A percentile compares a stretch with the other conserved stretches of the same genome.
Evolutionary conservation across 805 yeast species (phyloP).

Genomic region (Candida ovalis): DNA sequence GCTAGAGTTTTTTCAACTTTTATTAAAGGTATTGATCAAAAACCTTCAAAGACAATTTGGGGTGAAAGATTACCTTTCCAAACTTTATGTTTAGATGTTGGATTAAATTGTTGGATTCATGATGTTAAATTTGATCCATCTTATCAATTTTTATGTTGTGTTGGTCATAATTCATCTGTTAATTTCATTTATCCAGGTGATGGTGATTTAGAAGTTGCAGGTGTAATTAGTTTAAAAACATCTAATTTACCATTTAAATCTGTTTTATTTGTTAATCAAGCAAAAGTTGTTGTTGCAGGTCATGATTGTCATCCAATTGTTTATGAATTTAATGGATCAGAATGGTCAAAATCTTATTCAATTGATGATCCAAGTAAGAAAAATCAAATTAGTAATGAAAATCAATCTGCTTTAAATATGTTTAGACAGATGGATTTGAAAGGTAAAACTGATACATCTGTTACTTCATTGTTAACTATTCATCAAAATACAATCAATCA

Average conservation of each 20-base stretch:
- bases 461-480: conserved; percentile 59
- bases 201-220: conserved; percentile 49
- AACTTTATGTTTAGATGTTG: conserved; percentile 79
- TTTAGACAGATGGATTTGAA: conserved; percentile 93
- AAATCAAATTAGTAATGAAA: conserved; percentile 51
- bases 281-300: conserved; percentile 80
- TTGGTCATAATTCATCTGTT: conserved; percentile 82
- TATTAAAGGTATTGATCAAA: conserved; percentile 81
- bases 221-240: conserved; percentile 57
- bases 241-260: conserved; percentile 77
- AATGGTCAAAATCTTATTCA: conserved; percentile 54
- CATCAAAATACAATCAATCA: conserved; percentile 89
- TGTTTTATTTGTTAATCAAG: conserved; percentile 63
- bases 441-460: conserved; percentile 58
- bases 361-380: conserved; percentile 55
- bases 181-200: conserved; percentile 71
- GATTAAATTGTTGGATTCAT: conserved; percentile 85
- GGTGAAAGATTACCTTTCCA: conserved; percentile 94
- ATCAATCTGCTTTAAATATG: conserved; percentile 84
- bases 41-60: conserved; percentile 83
- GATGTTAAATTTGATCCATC: conserved; percentile 81
- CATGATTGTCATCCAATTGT: conserved; percentile 88
- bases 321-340: conserved; percentile 67
- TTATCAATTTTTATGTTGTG: conserved; percentile 76
- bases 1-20: conserved; percentile 86